Evolutionary conservation across 108 stramenopile species (phyloP).

Genomic region (Cyclotella cryptica): DNA sequence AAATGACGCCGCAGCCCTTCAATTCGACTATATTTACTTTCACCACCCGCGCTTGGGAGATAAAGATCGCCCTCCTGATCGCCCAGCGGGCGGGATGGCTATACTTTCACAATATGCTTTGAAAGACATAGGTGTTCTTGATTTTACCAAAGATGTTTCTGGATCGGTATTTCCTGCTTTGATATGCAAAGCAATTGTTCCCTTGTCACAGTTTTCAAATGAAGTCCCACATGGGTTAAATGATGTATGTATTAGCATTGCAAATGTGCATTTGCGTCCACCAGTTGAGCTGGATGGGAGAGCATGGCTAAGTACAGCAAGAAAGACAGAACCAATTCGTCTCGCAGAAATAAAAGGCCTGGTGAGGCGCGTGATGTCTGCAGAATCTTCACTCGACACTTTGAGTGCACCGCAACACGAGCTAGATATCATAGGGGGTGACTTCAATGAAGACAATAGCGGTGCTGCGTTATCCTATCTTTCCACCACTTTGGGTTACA

Average conservation of each 20-base stretch:
- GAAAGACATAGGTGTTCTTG: conserved; percentile 26
- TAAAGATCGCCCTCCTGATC: conserved; percentile 14
- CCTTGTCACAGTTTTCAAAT: background rate
- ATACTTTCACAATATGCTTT: conserved; percentile 47
- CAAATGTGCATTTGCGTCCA: conserved; percentile 50
- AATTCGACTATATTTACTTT: conserved; percentile 28
- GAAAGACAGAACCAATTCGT: conserved; percentile 48
- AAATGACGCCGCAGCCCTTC: conserved; percentile 16
- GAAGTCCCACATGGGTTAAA: background rate
- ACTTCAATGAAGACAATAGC: conserved; percentile 47
- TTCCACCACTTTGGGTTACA: conserved; percentile 17
- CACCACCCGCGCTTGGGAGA: conserved; percentile 29
- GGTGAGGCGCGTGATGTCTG: background rate
- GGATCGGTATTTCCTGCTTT: conserved; percentile 53
- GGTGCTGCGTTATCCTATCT: conserved; percentile 39
- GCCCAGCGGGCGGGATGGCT: conserved; percentile 45
- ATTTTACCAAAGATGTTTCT: conserved; percentile 29
- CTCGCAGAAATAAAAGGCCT: conserved; percentile 39
- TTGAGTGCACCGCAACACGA: background rate
- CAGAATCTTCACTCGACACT: background rate
- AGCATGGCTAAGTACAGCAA: conserved; percentile 44
- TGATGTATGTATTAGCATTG: conserved; percentile 11
- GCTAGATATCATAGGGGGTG: conserved; percentile 48
- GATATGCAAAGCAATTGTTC: conserved; percentile 27
- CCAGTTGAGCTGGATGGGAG: conserved; percentile 51